Base-by-base conservation (phyloP, 2,329 filamentous ascomycete genomes). In the Fusarium sp. region DNA sequence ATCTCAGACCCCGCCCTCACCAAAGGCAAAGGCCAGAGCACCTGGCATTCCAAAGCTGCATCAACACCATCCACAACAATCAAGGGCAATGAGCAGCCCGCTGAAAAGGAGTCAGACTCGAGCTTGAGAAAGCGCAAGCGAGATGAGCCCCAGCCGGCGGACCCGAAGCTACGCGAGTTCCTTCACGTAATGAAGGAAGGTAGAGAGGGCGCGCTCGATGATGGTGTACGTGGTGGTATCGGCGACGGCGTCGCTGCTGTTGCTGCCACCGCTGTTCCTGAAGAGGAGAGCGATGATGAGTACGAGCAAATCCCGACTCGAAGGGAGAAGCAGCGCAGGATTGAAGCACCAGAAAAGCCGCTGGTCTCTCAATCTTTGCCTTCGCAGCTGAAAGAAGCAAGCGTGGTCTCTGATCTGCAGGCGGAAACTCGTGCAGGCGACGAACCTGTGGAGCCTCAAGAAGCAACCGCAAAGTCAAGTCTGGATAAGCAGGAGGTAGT, bases 111-210 rank as follows among this genome's bases (percentile, higher is more conserved):
- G 57, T 78, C 79, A n/a, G 83, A 83, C 73, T 76, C 82, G 28
- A 89, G 91, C 73, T 77, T 83, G 34, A 89, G 90, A 79, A 95
- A 95, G 87, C 90, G 90, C 78, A 95, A 93, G 83, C 87, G 92
- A 64, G 86, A 87, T 62, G 86, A 86, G 48, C 77, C 85, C 24
- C 86, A 90, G 72, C 86, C 89, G 75, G 85, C 90, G 18, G 93
- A 98, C 78, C 90, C 93, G 10, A 97, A 96, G 83, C 85, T 98
- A 70, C 90, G 93, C 79, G 95, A 98, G 84, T 98, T 93, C 81
- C 85, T 98, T 58, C 90, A 93, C 69, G 90, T 95, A 56, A 97
- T 98, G 91, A 90, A 93, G 78, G 85, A 89, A 24, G 79, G 80
- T 36, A 81, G 79, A 55, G 80, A 81, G 75, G 79, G 78, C 41